Base-by-base conservation (phyloP, 768 basidiomycete species). In the Boletus subcaerulescens region DNA sequence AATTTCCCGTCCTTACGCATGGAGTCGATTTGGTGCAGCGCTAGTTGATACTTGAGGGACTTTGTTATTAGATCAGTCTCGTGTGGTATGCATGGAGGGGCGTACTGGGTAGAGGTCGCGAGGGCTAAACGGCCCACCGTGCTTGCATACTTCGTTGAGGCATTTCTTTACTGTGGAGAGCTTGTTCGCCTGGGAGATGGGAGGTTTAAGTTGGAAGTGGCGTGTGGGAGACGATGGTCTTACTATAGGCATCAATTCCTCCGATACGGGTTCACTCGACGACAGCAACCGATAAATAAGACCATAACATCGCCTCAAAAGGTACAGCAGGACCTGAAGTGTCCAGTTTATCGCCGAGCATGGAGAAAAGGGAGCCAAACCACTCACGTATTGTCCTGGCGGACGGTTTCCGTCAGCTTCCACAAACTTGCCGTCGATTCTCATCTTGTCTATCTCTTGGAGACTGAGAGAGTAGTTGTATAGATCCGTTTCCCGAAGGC, bases 201-300 rank as follows among this genome's bases (percentile, higher is more conserved):
- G 35, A 45, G 29, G 22, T 24, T 20, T 46, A 42, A 62, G 48
- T 36, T 32, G 24, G 33, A 13, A 38, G 15, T 41, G 39, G 20
- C 4, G 13, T 22, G 9, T 9, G 10, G 18, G 43, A 20, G 50
- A 39, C 3, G 49, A 41, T 58, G 66, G 39, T 67, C 83, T 52
- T 71, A 95, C 95, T 38, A 97, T 82, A 6, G 95, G 95, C 91
- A 98, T 98, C 15, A 99, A 76, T 71, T 98, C 97, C 71, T 99
- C 97, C 0, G 93, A 96, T 3, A 99, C 94, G 0, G 97, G 97
- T 73, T 98, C 96, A 58, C 91, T 93, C 18, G 93, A 93, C 24
- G 93, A 94, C 58, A 99, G 81, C 46, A 99, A 72, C 29, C 89
- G 82, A 71, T 98, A 98, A 62, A 97, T 95, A 48, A 98, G 80